phyloP scores from a whole-genome alignment of 495 filamentous ascomycete genomes.

The Xylaria curta region DNA sequence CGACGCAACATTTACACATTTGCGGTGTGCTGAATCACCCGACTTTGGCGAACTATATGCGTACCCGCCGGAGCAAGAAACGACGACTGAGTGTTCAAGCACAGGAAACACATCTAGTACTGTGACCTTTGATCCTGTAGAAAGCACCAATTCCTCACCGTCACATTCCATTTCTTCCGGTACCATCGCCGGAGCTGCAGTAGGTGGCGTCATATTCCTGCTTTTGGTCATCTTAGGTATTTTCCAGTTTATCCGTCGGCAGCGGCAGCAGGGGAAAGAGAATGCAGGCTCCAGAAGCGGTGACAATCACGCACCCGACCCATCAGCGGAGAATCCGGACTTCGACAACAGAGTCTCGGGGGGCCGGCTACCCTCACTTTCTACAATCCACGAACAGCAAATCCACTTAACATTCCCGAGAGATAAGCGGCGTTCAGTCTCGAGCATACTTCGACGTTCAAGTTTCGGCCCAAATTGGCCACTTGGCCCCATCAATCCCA shows the following conservation, averaged over 20 bases:
- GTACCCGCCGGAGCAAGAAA: slow-evolving; percentile 33
- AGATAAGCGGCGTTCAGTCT: slow-evolving; percentile 11
- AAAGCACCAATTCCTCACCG: slow-evolving; percentile 13
- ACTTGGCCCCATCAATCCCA: slow-evolving; percentile 19
- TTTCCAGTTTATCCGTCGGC: slow-evolving; percentile 21
- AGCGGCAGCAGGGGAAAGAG: slow-evolving; percentile 13
- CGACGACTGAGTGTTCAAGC: slow-evolving; percentile 11
- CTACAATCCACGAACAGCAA: slow-evolving; percentile 32
- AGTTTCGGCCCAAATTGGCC: slow-evolving; percentile 35
- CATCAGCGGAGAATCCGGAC: neutral
- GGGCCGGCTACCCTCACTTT: slow-evolving; percentile 29
- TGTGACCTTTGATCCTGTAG: neutral
- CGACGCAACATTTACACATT: slow-evolving; percentile 30
- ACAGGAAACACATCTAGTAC: slow-evolving; percentile 13
- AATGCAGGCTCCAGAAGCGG: neutral
- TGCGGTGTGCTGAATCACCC: slow-evolving; percentile 32
- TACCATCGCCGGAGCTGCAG: slow-evolving; percentile 31
- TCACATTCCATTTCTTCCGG: slow-evolving; percentile 27
- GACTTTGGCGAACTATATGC: slow-evolving; percentile 36
- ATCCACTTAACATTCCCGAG: slow-evolving; percentile 3
- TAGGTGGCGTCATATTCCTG: slow-evolving; percentile 31
- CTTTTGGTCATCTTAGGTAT: slow-evolving; percentile 18
- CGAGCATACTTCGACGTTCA: slow-evolving; percentile 5
- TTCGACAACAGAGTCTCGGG: neutral
- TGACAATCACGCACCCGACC: neutral